phyloP scores from a whole-genome alignment of 768 basidiomycete genomes.

The Hygrocybe coccinea region DNA sequence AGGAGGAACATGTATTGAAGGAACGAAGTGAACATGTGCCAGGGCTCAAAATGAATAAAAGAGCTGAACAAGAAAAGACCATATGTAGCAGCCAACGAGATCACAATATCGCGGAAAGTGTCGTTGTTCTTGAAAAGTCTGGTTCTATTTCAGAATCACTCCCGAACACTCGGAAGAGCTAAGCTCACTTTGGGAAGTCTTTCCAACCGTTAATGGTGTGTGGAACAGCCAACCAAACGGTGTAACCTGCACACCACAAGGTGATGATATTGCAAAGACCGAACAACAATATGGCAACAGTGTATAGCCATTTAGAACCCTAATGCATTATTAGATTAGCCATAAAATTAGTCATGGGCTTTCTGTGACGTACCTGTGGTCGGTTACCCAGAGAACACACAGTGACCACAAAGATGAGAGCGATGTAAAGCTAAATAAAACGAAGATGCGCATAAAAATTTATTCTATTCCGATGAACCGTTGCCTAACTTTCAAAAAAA shows the following conservation, averaged over 20 bases:
- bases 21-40: conserved; percentile 96
- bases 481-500: conserved; percentile 50
- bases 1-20: conserved; percentile 88
- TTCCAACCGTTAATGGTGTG: conserved; percentile 73
- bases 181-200: conserved; percentile 61
- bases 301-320: conserved; percentile 86
- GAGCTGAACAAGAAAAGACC: conserved; percentile 82
- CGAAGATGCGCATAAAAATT: background rate
- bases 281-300: conserved; percentile 69
- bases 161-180: background rate
- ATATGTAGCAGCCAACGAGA: conserved; percentile 73
- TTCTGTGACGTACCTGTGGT: conserved; percentile 46
- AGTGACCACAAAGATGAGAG: conserved; percentile 71
- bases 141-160: conserved; percentile 5
- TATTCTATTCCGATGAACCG: too few relatives aligned
- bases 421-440: conserved; percentile 61
- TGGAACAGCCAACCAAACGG: conserved; percentile 80
- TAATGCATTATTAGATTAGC: conserved; percentile 20
- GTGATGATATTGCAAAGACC: conserved; percentile 75
- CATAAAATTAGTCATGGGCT: conserved; percentile 1
- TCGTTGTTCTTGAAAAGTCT: conserved; percentile 60
- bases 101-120: conserved; percentile 79
- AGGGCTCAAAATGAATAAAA: conserved; percentile 87
- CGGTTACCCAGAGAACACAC: conserved; percentile 91
- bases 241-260: conserved; percentile 87